A percentile compares a stretch with the other conserved stretches of the same genome.
Conservation (phyloP, 2,329 filamentous ascomycete genomes). For the Xylaria digitata region DNA sequence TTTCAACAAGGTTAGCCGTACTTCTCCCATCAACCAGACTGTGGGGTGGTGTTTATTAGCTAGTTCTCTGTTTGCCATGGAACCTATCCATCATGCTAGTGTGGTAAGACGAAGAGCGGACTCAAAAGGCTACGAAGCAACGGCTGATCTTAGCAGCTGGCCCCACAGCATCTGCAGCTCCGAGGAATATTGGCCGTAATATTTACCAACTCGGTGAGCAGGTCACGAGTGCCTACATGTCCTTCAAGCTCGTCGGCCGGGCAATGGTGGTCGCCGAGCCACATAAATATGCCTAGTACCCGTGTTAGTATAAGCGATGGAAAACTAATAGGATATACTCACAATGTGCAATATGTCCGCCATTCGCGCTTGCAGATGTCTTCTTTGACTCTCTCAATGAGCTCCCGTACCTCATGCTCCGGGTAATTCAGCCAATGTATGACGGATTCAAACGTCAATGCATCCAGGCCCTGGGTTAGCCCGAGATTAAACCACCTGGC, state of each 20-base stretch:
- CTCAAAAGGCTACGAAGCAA: slow-evolving; percentile 11
- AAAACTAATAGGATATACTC: slow-evolving; percentile 55
- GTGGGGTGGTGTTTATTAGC: slow-evolving; percentile 5
- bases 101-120: slow-evolving; percentile 18
- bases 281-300: slow-evolving; percentile 45
- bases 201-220: slow-evolving; percentile 39
- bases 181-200: slow-evolving; percentile 31
- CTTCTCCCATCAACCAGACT: slow-evolving; percentile 8
- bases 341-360: slow-evolving; percentile 82
- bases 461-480: slow-evolving; percentile 77
- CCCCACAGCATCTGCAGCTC: slow-evolving; percentile 33
- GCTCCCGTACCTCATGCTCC: slow-evolving; percentile 71
- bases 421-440: slow-evolving; percentile 68
- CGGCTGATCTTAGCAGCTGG: slow-evolving; percentile 29
- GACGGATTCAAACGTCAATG: slow-evolving; percentile 79
- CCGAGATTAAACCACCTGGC: slow-evolving; percentile 87
- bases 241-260: slow-evolving; percentile 45
- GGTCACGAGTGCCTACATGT: slow-evolving; percentile 34
- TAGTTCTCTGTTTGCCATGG: slow-evolving; percentile 17
- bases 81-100: slow-evolving; percentile 16
- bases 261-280: slow-evolving; percentile 44
- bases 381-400: slow-evolving; percentile 71
- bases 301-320: slow-evolving; percentile 35
- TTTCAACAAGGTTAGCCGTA: background rate
- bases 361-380: slow-evolving; percentile 76